phyloP scores from a whole-genome alignment of 495 filamentous ascomycete genomes.

The Cryomyces minteri region DNA sequence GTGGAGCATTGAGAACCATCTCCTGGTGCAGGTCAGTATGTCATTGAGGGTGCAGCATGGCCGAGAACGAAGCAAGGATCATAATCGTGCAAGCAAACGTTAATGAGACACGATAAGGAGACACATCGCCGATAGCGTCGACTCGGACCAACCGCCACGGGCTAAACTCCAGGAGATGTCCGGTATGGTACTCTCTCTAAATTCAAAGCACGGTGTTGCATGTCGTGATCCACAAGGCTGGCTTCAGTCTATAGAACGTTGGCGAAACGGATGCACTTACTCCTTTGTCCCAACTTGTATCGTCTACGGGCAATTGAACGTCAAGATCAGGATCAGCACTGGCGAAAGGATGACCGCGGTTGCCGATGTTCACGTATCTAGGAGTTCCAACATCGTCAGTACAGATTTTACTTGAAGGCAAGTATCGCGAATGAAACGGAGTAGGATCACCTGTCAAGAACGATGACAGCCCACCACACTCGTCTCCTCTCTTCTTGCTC shows the following conservation, averaged over 20 bases:
- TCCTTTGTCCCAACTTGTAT: conserved; percentile 5
- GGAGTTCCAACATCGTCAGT: neutral
- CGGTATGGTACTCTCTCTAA: no score
- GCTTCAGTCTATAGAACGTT: no score
- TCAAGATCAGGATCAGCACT: conserved; percentile 4
- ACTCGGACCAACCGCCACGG: no score
- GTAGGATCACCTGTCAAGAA: conserved; percentile 5
- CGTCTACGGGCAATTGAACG: conserved; percentile 4
- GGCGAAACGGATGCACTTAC: conserved; percentile 1
- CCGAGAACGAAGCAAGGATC: no score
- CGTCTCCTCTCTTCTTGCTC: conserved; percentile 5
- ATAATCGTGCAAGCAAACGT: no score
- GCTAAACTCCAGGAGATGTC: no score
- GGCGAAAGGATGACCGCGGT: conserved; percentile 4
- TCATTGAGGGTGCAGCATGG: no score
- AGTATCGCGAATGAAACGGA: neutral
- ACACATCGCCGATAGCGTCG: no score
- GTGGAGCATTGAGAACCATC: neutral
- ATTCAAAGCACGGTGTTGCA: no score
- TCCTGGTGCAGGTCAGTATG: no score
- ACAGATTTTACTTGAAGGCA: neutral
- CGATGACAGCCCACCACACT: conserved; percentile 7
- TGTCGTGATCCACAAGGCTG: no score
- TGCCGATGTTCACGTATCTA: conserved; percentile 6
- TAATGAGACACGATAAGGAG: no score